Evolutionary conservation across 2,329 filamentous ascomycete genomes (phyloP).

Genomic region (Ceratocystis ficicola): DNA sequence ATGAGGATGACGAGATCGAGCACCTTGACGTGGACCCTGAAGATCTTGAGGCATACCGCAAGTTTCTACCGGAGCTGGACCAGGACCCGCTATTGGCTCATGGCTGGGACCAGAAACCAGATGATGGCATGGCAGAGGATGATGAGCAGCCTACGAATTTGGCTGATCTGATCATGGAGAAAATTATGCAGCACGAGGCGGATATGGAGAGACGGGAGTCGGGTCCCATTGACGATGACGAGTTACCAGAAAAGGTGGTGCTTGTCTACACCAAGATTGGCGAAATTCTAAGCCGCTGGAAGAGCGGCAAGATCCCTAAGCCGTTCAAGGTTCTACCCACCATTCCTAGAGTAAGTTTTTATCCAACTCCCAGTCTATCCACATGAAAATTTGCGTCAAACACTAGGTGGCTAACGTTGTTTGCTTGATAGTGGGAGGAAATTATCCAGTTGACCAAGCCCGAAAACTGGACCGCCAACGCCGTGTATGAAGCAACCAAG

Average conservation of each 20-base stretch:
- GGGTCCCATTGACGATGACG: conserved; percentile 60
- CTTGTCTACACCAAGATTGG: conserved; percentile 74
- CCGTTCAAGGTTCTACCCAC: conserved; percentile 95
- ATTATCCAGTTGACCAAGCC: conserved; percentile 76
- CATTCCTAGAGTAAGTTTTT: conserved; percentile 42
- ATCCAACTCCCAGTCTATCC: no score
- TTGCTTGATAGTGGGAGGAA: conserved; percentile 58
- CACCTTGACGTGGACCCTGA: conserved; percentile 75
- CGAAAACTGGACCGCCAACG: conserved; percentile 59
- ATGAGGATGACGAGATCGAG: conserved; percentile 65
- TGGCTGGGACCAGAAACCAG: conserved; percentile 40
- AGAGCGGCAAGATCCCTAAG: conserved; percentile 58
- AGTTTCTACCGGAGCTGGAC: conserved; percentile 66
- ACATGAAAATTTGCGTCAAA: no score
- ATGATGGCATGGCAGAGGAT: conserved; percentile 32
- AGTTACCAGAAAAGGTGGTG: conserved; percentile 80
- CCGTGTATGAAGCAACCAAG: conserved; percentile 76
- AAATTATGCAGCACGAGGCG: conserved; percentile 85
- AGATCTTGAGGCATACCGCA: conserved; percentile 82
- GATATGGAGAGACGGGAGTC: conserved; percentile 36
- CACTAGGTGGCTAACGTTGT: not conserved
- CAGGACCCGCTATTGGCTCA: conserved; percentile 62
- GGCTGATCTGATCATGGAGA: conserved; percentile 83
- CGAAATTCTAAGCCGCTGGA: conserved; percentile 22
- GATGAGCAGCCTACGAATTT: conserved; percentile 59